Percentiles rank a stretch among this genome's conserved stretches.
Evolutionary conservation across 306 rosid species (phyloP).

Genomic region (Macrotyloma uniflorum): DNA sequence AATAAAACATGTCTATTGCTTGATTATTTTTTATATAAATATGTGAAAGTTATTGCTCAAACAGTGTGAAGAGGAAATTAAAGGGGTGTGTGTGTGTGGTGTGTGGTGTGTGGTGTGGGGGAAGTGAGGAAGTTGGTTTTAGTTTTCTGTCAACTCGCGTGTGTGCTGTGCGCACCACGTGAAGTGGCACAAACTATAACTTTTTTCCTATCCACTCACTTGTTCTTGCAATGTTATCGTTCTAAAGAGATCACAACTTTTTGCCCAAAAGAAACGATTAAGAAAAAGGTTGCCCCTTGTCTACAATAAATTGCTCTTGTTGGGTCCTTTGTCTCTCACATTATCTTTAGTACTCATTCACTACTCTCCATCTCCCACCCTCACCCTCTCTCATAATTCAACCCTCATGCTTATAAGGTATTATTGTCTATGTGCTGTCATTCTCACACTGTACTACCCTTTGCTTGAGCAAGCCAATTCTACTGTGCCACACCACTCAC

Average conservation of each 20-base stretch:
- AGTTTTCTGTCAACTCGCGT: constrained; percentile 49
- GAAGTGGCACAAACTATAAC: constrained; percentile 64
- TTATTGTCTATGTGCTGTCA: constrained; percentile 61
- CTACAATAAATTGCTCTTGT: constrained; percentile 54
- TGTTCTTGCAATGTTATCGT: constrained; percentile 51
- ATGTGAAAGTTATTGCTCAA: background rate
- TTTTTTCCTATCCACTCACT: constrained; percentile 59
- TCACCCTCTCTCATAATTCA: constrained; percentile 35
- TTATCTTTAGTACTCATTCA: constrained; percentile 10
- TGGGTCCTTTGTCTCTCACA: constrained; percentile 44
- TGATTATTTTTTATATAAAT: background rate
- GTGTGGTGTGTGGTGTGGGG: background rate
- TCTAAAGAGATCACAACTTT: constrained; percentile 58
- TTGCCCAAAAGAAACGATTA: constrained; percentile 48
- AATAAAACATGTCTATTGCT: background rate
- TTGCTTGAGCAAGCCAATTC: constrained; percentile 33
- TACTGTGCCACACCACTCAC: background rate
- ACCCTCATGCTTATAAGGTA: constrained; percentile 44
- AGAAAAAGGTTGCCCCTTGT: constrained; percentile 52
- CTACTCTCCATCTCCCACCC: constrained; percentile 6
- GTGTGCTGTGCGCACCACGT: constrained; percentile 69
- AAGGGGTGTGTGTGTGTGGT: background rate
- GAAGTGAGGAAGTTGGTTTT: background rate
- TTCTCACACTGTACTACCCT: constrained; percentile 55
- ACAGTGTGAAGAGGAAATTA: background rate